phyloP scores from a whole-genome alignment of 257 asterid genomes.

The Ophiorrhiza pumila region DNA sequence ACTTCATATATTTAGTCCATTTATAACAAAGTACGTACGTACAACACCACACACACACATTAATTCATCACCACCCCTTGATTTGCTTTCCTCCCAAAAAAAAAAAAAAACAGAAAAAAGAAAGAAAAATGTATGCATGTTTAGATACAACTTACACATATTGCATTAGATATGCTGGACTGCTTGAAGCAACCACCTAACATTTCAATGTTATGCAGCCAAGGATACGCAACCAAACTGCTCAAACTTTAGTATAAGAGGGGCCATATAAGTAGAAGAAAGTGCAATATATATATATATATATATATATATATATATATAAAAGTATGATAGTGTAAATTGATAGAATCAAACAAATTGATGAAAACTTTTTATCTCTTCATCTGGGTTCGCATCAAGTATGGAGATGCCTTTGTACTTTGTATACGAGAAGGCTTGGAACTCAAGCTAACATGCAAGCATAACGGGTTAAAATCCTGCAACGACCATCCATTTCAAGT shows the following conservation, averaged over 20 bases:
- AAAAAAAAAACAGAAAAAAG: not conserved
- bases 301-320: no score
- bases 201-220: constrained; percentile 20
- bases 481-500: not conserved
- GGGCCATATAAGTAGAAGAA: not conserved
- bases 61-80: no score
- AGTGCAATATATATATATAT: no score
- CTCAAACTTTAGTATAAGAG: not conserved
- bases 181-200: constrained; percentile 44
- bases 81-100: no score
- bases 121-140: not conserved
- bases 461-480: not conserved
- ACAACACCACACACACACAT: no score
- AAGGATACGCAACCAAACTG: not conserved
- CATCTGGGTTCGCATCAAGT: not conserved
- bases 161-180: constrained; percentile 26
- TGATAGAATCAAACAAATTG: constrained; percentile 6
- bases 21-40: no score
- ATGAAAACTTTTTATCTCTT: not conserved
- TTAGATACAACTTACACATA: constrained; percentile 33
- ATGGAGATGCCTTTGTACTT: not conserved
- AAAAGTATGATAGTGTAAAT: no score
- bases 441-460: not conserved
- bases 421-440: not conserved
- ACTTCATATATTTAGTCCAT: not conserved